Conservation (phyloP, 371 early-diverging fungal species). For the Chytridium lagenaria region DNA sequence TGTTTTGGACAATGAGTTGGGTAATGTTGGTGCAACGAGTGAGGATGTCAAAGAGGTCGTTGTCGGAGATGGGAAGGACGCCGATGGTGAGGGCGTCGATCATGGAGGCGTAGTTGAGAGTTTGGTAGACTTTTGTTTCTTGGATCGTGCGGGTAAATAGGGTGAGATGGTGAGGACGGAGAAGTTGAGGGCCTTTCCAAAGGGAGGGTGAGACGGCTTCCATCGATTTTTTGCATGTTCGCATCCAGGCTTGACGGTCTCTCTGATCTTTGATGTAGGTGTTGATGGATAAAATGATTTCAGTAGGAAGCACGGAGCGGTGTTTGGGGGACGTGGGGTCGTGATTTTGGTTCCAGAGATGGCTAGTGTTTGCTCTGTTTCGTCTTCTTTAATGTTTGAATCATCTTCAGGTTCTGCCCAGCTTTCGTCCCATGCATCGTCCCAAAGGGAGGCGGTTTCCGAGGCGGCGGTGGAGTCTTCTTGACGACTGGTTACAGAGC, state of each 20-base stretch:
- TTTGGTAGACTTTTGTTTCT: constrained; percentile 11
- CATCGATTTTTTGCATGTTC: background rate
- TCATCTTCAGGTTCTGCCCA: constrained; percentile 9
- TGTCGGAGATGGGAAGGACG: constrained; percentile 1
- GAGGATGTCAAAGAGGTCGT: constrained; percentile 12
- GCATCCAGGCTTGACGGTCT: background rate
- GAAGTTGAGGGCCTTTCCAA: constrained; percentile 1
- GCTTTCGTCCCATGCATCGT: constrained; percentile 17
- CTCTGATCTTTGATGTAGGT: background rate
- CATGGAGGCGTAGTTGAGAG: background rate
- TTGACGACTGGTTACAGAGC: background rate
- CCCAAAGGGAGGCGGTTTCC: constrained; percentile 9
- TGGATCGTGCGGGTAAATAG: constrained; percentile 1
- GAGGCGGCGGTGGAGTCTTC: background rate
- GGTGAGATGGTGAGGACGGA: background rate
- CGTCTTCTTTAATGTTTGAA: background rate
- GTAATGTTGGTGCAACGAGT: background rate
- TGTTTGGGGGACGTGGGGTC: background rate
- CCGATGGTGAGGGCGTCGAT: constrained; percentile 10
- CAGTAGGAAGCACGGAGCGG: background rate
- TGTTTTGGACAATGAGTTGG: constrained; percentile 1
- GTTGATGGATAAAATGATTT: constrained; percentile 4
- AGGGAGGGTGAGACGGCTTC: background rate
- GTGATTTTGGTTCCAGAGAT: too few relatives aligned
- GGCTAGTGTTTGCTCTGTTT: too few relatives aligned